Evolutionary conservation across 106 monocot genomes (phyloP), one percentile per base, ranked within the genome.

Genomic region (Acanthochlamys bracteata): DNA sequence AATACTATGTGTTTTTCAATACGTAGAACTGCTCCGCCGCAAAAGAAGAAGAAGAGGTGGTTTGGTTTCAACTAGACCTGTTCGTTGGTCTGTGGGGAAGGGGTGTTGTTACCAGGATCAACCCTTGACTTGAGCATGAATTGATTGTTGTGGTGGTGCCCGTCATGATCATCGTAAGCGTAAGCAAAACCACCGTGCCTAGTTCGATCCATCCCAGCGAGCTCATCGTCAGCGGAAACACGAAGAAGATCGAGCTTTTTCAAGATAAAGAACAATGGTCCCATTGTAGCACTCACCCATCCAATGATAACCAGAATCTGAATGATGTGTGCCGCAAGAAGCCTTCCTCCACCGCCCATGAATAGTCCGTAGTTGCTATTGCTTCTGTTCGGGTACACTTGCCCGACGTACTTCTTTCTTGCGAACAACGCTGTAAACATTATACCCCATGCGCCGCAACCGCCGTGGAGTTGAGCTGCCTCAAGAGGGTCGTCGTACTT

Each of bases 401-500:
- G 52, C 25, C 43, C 51, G 39, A 79, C 79, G 42, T 69, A 69
- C 69, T 65, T 65, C 60, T 73, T 41, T 25, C 25, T 42, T 4
- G 79, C 79, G 43, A 79, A 79, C 12, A 79, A 63, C 12, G 63
- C 73, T 11, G 79, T 79, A 42, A 79, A 79, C 11, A 79, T 23
- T 11, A 79, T 69, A 4, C 79, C 79, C 79, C 79, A 79, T n/a
- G 46, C 56, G 1, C 78, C 78, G 73, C 78, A 78, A 0, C 78
- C 78, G 4, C 78, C 78, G 57, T 78, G 78, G 12, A 78, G 72
- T 55, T 78, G 78, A 55, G 78, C 78, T 22, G 78, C 78, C 61
- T 78, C 78, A 0, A 79, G 59, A 3, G 79, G 79, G 53, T 79
- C 79, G 65, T 79, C 79, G 69, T 65, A 79, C 16, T 69, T 58